phyloP scores from a whole-genome alignment of 179 eudicot genomes.

The Silene coronaria region DNA sequence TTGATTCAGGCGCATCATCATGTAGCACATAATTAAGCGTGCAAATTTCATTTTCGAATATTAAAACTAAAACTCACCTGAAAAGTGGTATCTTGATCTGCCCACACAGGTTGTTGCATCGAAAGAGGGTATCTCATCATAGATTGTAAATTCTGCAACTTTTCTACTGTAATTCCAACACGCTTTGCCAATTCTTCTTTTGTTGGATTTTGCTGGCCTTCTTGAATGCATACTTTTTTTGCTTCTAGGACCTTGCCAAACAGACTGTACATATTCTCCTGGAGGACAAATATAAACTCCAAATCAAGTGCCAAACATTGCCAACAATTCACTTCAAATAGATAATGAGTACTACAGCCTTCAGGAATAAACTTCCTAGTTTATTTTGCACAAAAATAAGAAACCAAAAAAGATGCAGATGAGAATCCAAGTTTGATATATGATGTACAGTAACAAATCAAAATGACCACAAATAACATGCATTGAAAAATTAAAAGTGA shows the following conservation, averaged over 20 bases:
- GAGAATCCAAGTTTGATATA: neutral
- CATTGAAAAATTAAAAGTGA: neutral
- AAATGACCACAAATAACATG: neutral
- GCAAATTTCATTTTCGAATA: neutral
- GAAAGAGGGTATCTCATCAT: conserved; percentile 61
- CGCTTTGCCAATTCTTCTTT: conserved; percentile 60
- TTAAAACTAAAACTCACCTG: conserved; percentile 42
- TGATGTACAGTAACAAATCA: neutral
- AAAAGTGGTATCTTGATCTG: conserved; percentile 61
- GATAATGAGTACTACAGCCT: neutral
- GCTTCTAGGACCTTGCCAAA: conserved; percentile 70
- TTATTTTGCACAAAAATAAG: neutral
- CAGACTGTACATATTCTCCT: conserved; percentile 75
- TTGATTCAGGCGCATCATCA: neutral
- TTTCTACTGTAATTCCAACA: conserved; percentile 70
- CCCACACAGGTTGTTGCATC: conserved; percentile 62
- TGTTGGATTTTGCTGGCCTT: conserved; percentile 57
- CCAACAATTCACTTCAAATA: neutral
- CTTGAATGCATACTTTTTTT: conserved; percentile 50
- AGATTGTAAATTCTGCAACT: conserved; percentile 45
- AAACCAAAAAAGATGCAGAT: neutral
- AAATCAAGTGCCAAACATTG: neutral
- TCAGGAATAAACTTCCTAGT: neutral
- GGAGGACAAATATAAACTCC: neutral
- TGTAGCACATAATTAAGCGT: neutral